Base-by-base conservation (phyloP, 179 eudicot species). In the Corrigiola litoralis region DNA sequence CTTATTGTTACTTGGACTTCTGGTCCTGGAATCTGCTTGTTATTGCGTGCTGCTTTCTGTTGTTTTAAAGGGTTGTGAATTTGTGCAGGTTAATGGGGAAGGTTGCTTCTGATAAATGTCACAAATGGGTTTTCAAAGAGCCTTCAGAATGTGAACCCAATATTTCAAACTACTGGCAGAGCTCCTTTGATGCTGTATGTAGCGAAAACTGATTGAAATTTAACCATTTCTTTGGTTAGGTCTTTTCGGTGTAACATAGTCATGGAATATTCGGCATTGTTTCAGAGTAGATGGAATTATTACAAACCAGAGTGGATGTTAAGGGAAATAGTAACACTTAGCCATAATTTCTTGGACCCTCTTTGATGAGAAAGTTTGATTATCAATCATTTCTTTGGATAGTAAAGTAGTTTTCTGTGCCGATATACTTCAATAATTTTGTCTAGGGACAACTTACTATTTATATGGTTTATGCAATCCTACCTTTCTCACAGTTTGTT, bases 61-160 rank as follows among this genome's bases (percentile, higher is more conserved):
- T 37, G 54, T 27, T 36, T 49, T 51, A 45, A 36, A 37, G 16
- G 18, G 25, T 36, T 46, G 66, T 66, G 58, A 48, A 47, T 73
- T 65, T 50, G 60, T 75, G 77, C 85, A 92, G 98, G 84, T 83
- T 92, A 75, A 92, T 92, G 98, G 98, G 98, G 62, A 92, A 90
- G 72, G 98, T 92, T 72, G 98, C 98, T 76, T 92, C 98, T 68
- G 98, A 92, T 87, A 92, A 92, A 84, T 92, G 98, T 74, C 98
- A 92, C 76, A 92, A 92, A 76, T 92, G 98, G 98, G 98, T 92
- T 7, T 92, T 92, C 86, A 92, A 92, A 78, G 98, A 92, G 69
- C 98, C 98, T 66, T 73, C 97, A 33, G 98, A 90, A 75, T 79
- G 86, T 80, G 98, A 92, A 67, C 89, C 95, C 66, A 92, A 90